phyloP scores from a whole-genome alignment of 2,329 filamentous ascomycete genomes.

The Penicillium sp. region DNA sequence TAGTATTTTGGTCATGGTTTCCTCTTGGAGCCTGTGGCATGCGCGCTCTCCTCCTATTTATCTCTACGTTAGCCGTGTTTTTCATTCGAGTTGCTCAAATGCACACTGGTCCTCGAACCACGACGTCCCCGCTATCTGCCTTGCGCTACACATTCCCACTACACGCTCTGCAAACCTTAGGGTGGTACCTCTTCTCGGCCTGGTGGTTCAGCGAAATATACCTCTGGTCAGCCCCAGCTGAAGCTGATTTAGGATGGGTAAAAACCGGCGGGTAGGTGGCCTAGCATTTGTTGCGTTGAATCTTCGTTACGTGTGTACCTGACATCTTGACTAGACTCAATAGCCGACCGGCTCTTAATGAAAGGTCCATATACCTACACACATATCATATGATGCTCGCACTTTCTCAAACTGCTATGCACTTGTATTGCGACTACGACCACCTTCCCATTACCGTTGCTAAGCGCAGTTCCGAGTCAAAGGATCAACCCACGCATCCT shows the following conservation, averaged over 20 bases:
- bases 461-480: slow-evolving; percentile 29
- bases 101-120: slow-evolving; percentile 70
- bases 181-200: slow-evolving; percentile 74
- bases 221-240: slow-evolving; percentile 63
- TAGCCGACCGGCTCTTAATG: slow-evolving; percentile 75
- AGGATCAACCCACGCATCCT: slow-evolving; percentile 34
- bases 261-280: slow-evolving; percentile 60
- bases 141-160: slow-evolving; percentile 57
- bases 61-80: slow-evolving; percentile 72
- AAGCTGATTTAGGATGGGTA: slow-evolving; percentile 67
- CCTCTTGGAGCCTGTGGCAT: slow-evolving; percentile 72
- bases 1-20: slow-evolving; percentile 83
- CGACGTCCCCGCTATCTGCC: slow-evolving; percentile 63
- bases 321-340: slow-evolving; percentile 34
- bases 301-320: slow-evolving; percentile 8
- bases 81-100: slow-evolving; percentile 81
- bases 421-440: slow-evolving; percentile 72
- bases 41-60: slow-evolving; percentile 70
- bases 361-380: slow-evolving; percentile 77
- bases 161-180: slow-evolving; percentile 64
- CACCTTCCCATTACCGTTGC: slow-evolving; percentile 53
- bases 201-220: slow-evolving; percentile 78
- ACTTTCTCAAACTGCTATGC: slow-evolving; percentile 62
- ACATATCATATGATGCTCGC: slow-evolving; percentile 67
- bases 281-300: neutral